Base-by-base conservation (phyloP, 1,284 basidiomycete genomes). In the Anthracocystis panici-leucophaei region DNA sequence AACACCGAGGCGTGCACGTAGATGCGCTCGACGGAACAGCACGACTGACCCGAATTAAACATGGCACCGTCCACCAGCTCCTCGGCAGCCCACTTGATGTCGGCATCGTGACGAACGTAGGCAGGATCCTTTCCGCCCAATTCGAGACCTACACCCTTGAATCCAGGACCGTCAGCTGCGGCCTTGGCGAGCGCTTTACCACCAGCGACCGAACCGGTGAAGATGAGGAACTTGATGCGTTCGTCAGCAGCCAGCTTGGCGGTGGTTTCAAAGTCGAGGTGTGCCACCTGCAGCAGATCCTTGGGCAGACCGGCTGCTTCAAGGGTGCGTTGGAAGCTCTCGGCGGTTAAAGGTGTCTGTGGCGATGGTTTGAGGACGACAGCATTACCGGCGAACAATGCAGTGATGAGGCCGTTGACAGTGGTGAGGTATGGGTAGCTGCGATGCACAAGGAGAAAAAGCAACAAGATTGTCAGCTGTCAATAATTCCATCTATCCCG, bases 91-190 rank as follows among this genome's bases (percentile, higher is more conserved):
- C 92, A 97, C 35, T 90, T 89, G 5, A 96, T 82, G 86, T 97
- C 91, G 1, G 92, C 94, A 82, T 97, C 95, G 11, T 53, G 31
- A 29, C 94, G 88, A 8, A 97, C 94, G 81, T 97, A 98, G 0
- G 95, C 95, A 8, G 95, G 93, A 82, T 97, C 95, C 86, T 97
- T 97, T 1, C 95, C 95, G 5, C 95, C 95, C 18, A 98, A 90
- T 91, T 98, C 88, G 49, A 89, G 82, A 4, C 86, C 87, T 8
- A 87, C 79, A 16, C 91, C 91, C 79, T 93, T 96, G 87, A 97
- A 95, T 0, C 90, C 90, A 6, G 80, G 75, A 7, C 86, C 85
- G 21, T 69, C 63, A 0, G 88, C 89, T 0, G 91, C 91, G 1
- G 89, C 89, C 75, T 88, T 87, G 51, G 90, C 90, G 5, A 94